A percentile compares a stretch with the other conserved stretches of the same genome.
phyloP scores from a whole-genome alignment of 2,329 filamentous ascomycete genomes.

The Diatrype stigma region DNA sequence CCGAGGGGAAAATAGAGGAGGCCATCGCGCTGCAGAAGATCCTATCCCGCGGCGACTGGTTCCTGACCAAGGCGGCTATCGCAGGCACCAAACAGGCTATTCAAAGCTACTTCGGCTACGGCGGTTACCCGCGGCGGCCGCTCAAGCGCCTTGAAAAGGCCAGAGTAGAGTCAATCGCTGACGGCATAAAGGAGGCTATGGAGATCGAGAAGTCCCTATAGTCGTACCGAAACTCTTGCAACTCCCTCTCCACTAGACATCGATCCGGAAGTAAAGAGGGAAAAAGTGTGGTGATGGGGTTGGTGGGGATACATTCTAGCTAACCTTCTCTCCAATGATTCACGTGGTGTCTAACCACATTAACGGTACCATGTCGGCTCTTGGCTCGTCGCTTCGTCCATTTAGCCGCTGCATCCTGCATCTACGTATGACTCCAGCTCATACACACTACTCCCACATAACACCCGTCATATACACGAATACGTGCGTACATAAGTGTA shows the following conservation, averaged over 20 bases:
- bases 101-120: constrained; percentile 77
- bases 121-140: constrained; percentile 69
- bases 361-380: neutral
- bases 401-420: neutral
- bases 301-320: neutral
- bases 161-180: constrained; percentile 46
- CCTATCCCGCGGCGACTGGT: constrained; percentile 78
- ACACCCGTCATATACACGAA: neutral
- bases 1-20: constrained; percentile 69
- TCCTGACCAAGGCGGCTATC: constrained; percentile 75
- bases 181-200: constrained; percentile 61
- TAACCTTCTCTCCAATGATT: neutral
- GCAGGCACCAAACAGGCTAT: constrained; percentile 83
- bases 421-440: no score
- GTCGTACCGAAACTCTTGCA: neutral
- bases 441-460: neutral
- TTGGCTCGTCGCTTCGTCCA: neutral
- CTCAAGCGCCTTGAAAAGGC: constrained; percentile 62
- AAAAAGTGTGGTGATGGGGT: neutral
- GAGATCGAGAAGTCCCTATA: constrained; percentile 56
- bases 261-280: neutral
- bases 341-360: neutral
- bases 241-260: neutral
- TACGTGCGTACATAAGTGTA: neutral
- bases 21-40: constrained; percentile 71